Evolutionary conservation across 2,329 filamentous ascomycete genomes (phyloP), one percentile per base, ranked within the genome.

Genomic region (Chaetomium olivaceum): DNA sequence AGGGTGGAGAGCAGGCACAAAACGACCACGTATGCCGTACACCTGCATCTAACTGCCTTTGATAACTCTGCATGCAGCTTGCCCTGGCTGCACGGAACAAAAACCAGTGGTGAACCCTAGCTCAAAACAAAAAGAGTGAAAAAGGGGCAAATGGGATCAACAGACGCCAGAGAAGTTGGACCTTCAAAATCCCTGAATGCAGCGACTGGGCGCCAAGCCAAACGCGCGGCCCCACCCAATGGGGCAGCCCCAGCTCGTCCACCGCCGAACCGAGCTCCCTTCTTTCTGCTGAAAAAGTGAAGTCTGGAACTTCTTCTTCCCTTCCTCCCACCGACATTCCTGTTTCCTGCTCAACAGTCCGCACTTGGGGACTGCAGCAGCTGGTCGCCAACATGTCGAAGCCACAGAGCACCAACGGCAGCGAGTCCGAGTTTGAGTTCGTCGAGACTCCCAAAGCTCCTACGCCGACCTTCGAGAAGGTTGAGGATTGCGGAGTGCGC

Each of bases 351-450:
- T 64, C 57, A 61, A 58, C 68, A 68, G 68, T 65, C 65, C 68
- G 48, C 48, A 36, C 27, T 58, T 60, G 66, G 68, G 65, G 62
- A 50, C 63, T 69, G 69, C 60, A 64, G 66, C 65, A 67, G 64
- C 48, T 61, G 57, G 39, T 68, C 57, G 65, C 39, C 77, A 82
- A 73, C 73, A 82, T 83, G 78, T 83, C 82, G 66, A 82, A 83
- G 71, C 73, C 80, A 67, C 76, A 79, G 71, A 82, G 80, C 73
- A 74, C 76, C 72, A 81, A 80, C 74, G 79, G 80, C 77, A 82
- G 78, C 68, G 81, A 82, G 77, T 80, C 80, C 71, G 79, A 82
- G 70, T 90, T 91, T 76, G 87, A 90, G 77, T 91, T 89, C 76
- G 84, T 85, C 74, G 79, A 84, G 71, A 86, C 84, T 73, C 84